Evolutionary conservation across 257 asterid genomes (phyloP), one percentile per base, ranked within the genome.

Genomic region (Salvia hispanica): DNA sequence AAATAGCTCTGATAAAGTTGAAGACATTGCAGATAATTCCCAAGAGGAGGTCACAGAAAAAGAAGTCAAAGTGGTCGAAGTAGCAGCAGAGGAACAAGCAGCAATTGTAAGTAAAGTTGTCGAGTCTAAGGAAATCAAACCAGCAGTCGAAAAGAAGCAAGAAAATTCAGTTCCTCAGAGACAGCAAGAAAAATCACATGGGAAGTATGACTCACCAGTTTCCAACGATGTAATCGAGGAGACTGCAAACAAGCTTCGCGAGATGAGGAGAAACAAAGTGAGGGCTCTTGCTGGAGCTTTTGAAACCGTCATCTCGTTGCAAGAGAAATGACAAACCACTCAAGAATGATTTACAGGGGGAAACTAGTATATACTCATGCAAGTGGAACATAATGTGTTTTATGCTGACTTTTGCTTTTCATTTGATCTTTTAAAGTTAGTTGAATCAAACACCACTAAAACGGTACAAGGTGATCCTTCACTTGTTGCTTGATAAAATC

Each of bases 271-370:
- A 62, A 83, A 82, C 78, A 77, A 66, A 69, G 93, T 86, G 73
- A 76, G 62, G 78, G 89, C 93, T 21, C 87, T 86, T 70, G 89
- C 88, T n/a, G 86, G 88, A 51, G 90, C 86, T 2, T 84, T 86
- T 58, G 88, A 84, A 59, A 76, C 81, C 4, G 81, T 86, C 31
- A 86, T 86, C 57, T 79, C 89, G 25, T 73, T 77, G 77, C 92
- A 83, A 74, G 82, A 86, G 31, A 62, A 75, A 80, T 63, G 72
- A 72, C 42, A 47, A 56, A 66, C 72, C 44, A 65, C 48, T 21
- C 61, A 44, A 67, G 53, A 15, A 67, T 54, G n/a, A 54, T 43
- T 43, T 25, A 25, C 2, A 2, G 31, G 31, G 31, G 31, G 31
- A 2, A 25, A 25, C 31, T 25, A 58, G 64, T 47, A 54, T 44